A percentile compares a stretch with the other conserved stretches of the same genome.
Evolutionary conservation across 352 stramenopile genomes (phyloP).

Genomic region (Phytopythium delawarense): DNA sequence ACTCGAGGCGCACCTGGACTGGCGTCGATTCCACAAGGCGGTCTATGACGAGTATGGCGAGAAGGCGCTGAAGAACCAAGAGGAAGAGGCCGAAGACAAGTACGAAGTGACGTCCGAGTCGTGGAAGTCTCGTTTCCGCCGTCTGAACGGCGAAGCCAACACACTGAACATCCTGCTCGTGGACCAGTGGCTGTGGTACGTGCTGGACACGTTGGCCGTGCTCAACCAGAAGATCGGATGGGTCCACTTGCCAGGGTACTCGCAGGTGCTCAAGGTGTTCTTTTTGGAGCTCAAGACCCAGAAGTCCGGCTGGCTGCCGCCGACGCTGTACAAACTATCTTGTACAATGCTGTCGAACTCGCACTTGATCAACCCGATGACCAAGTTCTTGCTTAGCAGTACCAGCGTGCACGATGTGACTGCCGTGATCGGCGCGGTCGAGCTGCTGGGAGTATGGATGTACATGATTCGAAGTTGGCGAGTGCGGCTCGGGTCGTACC

Average conservation of each 20-base stretch:
- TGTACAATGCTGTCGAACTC: slow-evolving; percentile 88
- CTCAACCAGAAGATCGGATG: slow-evolving; percentile 89
- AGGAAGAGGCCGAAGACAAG: slow-evolving; percentile 88
- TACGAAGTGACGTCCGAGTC: slow-evolving; percentile 83
- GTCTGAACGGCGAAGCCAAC: slow-evolving; percentile 77
- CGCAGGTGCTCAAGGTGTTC: slow-evolving; percentile 86
- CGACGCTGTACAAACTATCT: slow-evolving; percentile 86
- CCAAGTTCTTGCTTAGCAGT: slow-evolving; percentile 83
- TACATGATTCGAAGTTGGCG: slow-evolving; percentile 91
- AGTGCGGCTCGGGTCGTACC: slow-evolving; percentile 81
- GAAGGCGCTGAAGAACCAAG: slow-evolving; percentile 80
- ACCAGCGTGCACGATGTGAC: slow-evolving; percentile 87
- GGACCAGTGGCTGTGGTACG: slow-evolving; percentile 89
- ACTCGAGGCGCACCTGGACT: slow-evolving; percentile 83
- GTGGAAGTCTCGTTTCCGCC: slow-evolving; percentile 80
- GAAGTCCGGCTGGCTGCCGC: slow-evolving; percentile 82
- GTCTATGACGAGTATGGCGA: slow-evolving; percentile 85
- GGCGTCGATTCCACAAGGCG: slow-evolving; percentile 87
- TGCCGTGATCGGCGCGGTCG: slow-evolving; percentile 80
- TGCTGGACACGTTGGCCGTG: slow-evolving; percentile 84
- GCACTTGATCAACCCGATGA: slow-evolving; percentile 89
- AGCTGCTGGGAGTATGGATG: slow-evolving; percentile 88
- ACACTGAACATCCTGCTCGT: slow-evolving; percentile 86
- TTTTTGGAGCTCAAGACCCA: slow-evolving; percentile 88
- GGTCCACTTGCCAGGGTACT: slow-evolving; percentile 81